Base-by-base conservation (phyloP, 306 rosid species). In the Hylodesmum podocarpum region DNA sequence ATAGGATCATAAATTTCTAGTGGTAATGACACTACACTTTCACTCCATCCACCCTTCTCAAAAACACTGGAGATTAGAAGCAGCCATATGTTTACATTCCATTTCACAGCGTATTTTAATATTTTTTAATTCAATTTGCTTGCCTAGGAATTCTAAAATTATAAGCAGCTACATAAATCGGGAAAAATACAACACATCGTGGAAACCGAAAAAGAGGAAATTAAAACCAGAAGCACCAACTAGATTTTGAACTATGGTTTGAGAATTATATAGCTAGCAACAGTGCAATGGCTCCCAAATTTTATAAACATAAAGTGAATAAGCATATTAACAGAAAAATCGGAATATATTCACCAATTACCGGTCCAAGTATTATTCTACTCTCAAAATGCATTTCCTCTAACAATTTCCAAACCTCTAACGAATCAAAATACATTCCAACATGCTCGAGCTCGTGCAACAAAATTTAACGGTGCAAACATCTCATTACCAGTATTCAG, bases 111-210 rank as follows among this genome's bases (percentile, higher is more conserved):
- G 16, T 33, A 62, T 24, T 37, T 69, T 29, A 51, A 70, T 64
- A 57, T 51, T 64, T 28, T 33, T 36, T 34, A 74, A 16, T 41
- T 64, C 47, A 65, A 33, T 37, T 80, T 55, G 8, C 62, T 75
- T 44, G 72, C 49, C 53, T 19, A 64, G n/a, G 53, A 76, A 28
- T 54, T 57, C 64, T 46, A n/a, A 75, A 29, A 70, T 68, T 44
- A 41, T 10, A 7, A 69, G 36, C 66, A 79, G 64, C 66, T 22
- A 69, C 55, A 50, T 24, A 25, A 73, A 51, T 50, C 36, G 36
- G 22, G 5, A 4, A 61, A 74, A n/a, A 72, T 14, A 50, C 49
- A 14, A 2, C 0, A 50, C 49, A 14, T 1, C 0, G 36, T 14
- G 46, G 24, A 55, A 74, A 81, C 41, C 5, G 62, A 29, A 8